Conservation (phyloP, 23 red algal genomes). For the Pyropia yezoensis region DNA sequence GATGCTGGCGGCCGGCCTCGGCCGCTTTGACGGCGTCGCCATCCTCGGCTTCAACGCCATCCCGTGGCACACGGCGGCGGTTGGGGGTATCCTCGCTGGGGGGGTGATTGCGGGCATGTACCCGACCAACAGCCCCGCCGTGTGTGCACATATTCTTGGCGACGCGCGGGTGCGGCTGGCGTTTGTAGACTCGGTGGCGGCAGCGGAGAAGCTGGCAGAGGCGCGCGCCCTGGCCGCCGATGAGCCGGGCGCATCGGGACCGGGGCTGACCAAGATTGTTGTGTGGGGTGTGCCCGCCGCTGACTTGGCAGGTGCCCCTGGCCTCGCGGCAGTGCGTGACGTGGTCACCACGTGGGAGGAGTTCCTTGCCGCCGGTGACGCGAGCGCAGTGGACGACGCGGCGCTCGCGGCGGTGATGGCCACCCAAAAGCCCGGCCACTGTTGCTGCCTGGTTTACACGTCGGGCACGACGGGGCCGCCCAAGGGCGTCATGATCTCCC, state of each 20-base stretch:
- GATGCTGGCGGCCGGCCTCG: slow-evolving; percentile 17
- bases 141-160: slow-evolving; percentile 52
- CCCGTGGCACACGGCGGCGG: slow-evolving; percentile 64
- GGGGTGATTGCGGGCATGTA: slow-evolving; percentile 60
- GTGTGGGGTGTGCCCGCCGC: slow-evolving; percentile 21
- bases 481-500: slow-evolving; percentile 87
- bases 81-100: slow-evolving; percentile 54
- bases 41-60: slow-evolving; percentile 78
- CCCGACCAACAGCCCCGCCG: slow-evolving; percentile 46
- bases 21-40: slow-evolving; percentile 29
- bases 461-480: slow-evolving; percentile 87
- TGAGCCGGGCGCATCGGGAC: not conserved
- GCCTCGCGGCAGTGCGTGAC: not conserved
- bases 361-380: slow-evolving; percentile 21
- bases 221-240: slow-evolving; percentile 1
- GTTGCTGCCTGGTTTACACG: slow-evolving; percentile 71
- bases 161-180: slow-evolving; percentile 33
- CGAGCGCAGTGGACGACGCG: slow-evolving; percentile 1
- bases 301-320: not conserved
- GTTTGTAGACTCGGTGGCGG: slow-evolving; percentile 61
- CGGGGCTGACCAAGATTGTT: slow-evolving; percentile 26
- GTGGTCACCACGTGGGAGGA: slow-evolving; percentile 26
- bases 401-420: slow-evolving; percentile 8
- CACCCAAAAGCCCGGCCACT: slow-evolving; percentile 24
- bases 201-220: slow-evolving; percentile 37